A percentile compares a stretch with the other conserved stretches of the same genome.
phyloP scores from a whole-genome alignment of 768 basidiomycete species.

The Suillus weaverae region DNA sequence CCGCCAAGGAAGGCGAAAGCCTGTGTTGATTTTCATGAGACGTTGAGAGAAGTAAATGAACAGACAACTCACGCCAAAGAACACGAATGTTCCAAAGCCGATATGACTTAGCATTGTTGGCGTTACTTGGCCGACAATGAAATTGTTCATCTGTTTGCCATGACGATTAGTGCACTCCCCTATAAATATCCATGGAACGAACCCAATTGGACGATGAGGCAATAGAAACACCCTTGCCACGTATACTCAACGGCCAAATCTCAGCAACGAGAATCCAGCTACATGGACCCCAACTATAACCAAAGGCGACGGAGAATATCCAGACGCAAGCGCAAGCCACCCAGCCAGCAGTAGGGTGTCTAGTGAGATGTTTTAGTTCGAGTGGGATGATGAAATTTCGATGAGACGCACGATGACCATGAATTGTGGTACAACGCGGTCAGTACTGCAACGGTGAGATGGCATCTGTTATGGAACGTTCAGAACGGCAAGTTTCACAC shows the following conservation, averaged over 20 bases:
- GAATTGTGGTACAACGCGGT: conserved; percentile 55
- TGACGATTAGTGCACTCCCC: conserved; percentile 1
- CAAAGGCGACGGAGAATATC: conserved; percentile 72
- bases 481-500: conserved; percentile 14
- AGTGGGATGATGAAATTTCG: not conserved
- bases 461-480: conserved; percentile 45
- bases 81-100: conserved; percentile 71
- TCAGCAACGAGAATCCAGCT: conserved; percentile 79
- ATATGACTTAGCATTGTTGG: conserved; percentile 70
- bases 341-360: conserved; percentile 60
- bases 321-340: conserved; percentile 69
- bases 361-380: conserved; percentile 17
- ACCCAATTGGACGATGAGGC: conserved; percentile 78
- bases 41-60: not conserved
- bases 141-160: conserved; percentile 65
- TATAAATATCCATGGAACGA: conserved; percentile 15
- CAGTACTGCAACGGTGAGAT: conserved; percentile 68
- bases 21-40: conserved; percentile 29
- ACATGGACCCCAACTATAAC: conserved; percentile 80
- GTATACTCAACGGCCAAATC: conserved; percentile 70
- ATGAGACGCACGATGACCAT: conserved; percentile 47
- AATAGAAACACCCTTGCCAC: conserved; percentile 75
- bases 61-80: conserved; percentile 58
- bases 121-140: conserved; percentile 57
- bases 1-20: conserved; percentile 68